Base-by-base conservation (phyloP, 106 monocot genomes). In the Cymbidium sinense region DNA sequence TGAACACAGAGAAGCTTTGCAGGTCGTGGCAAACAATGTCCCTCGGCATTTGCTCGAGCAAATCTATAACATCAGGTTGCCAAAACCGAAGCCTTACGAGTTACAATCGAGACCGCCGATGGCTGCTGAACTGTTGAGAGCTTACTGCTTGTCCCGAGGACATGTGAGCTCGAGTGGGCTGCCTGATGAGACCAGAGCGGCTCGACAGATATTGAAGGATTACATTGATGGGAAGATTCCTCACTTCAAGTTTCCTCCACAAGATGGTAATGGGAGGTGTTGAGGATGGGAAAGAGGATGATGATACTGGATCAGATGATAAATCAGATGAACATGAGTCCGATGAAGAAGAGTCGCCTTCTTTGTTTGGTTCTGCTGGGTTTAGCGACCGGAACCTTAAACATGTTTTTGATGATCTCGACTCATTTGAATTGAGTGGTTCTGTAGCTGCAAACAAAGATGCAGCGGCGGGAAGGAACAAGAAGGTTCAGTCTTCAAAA, bases 221-320 rank as follows among this genome's bases (percentile, higher is more conserved):
- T 94, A 86, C 18, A 84, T 98, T 5, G 91, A 94, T 78, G 96
- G 96, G n/a, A 98, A 92, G 41, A 85, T 98, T 76, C 96, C 91
- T 18, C 96, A 98, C 79, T 94, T 83, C 73, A 87, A 91, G 74
- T 51, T 92, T 72, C 96, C 96, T 76, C 91, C 94, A 27, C 85
- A 70, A 15, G 34, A 72, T 34, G 41, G 51, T 28, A 7, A 47
- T 13, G 13, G 13, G 47, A 39, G 47, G 13, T 13, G 47, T 12
- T 2, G 47, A 47, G 47, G 47, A 13, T 2, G 47, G 3, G 25
- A 64, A 76, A 0, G 75, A 11, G 12, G 74, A 62, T 39, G 43
- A 7, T 7, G 33, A 15, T 33, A 29, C 20, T 3, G 30, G 18
- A 37, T 43, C 67, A 10, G 79, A 36, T 0, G 73, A 35, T 12